phyloP scores from a whole-genome alignment of 805 yeast genomes.

The Yarrowia deformans region DNA sequence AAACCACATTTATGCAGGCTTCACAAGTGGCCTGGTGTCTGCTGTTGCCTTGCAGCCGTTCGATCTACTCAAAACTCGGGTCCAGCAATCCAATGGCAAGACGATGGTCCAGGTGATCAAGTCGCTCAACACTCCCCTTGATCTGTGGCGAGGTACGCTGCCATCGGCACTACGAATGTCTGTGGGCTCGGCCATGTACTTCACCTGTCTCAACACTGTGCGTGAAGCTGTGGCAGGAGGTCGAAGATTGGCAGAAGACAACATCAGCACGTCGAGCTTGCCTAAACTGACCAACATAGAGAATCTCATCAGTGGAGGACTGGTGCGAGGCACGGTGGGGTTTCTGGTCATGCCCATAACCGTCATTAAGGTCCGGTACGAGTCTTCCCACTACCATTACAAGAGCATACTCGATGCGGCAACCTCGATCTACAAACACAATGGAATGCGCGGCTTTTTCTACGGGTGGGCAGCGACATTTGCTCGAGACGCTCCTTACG shows the following conservation, averaged over 20 bases:
- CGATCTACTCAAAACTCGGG: constrained; percentile 84
- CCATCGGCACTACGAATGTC: constrained; percentile 92
- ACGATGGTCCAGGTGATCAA: constrained; percentile 45
- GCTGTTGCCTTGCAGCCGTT: constrained; percentile 85
- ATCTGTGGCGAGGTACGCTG: constrained; percentile 91
- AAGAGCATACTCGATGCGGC: constrained; percentile 68
- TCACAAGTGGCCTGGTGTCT: constrained; percentile 81
- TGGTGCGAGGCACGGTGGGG: constrained; percentile 83
- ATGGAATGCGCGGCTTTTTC: constrained; percentile 75
- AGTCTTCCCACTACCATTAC: constrained; percentile 78
- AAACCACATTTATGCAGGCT: constrained; percentile 77
- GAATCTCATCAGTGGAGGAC: constrained; percentile 77
- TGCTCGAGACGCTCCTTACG: constrained; percentile 93
- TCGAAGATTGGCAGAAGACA: constrained; percentile 30
- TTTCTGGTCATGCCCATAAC: constrained; percentile 94
- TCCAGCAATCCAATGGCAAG: constrained; percentile 63
- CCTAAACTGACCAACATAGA: constrained; percentile 76
- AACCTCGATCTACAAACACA: constrained; percentile 59
- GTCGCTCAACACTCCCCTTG: constrained; percentile 47
- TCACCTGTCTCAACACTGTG: constrained; percentile 71
- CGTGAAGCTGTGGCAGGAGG: constrained; percentile 59
- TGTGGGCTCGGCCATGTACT: constrained; percentile 85
- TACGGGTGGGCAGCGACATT: constrained; percentile 88
- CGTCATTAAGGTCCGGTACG: constrained; percentile 85
- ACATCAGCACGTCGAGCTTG: constrained; percentile 49